phyloP scores from a whole-genome alignment of 306 rosid genomes.

The Rosa rugosa region DNA sequence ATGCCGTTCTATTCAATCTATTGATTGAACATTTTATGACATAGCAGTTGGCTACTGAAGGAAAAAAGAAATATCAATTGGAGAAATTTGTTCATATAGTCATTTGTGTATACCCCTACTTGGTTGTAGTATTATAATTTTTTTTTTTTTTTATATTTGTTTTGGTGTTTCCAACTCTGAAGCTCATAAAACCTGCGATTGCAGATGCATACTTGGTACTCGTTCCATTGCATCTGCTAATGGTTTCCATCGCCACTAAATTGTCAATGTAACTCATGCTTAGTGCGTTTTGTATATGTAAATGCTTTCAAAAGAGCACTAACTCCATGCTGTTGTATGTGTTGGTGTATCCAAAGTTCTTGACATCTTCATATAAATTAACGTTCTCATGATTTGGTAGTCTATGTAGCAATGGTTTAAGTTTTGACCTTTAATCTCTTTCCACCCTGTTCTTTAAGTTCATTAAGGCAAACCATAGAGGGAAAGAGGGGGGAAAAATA shows the following conservation, averaged over 20 bases:
- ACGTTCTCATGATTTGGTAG: background rate
- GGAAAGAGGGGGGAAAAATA: background rate
- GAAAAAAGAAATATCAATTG: background rate
- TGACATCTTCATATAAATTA: background rate
- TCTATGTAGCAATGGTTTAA: background rate
- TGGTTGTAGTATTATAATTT: background rate
- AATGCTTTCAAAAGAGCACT: background rate
- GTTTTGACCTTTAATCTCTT: background rate
- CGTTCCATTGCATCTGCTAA: background rate
- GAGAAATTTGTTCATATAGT: background rate
- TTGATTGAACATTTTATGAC: background rate
- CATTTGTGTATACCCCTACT: background rate
- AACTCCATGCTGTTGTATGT: background rate
- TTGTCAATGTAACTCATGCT: background rate
- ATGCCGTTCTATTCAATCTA: background rate
- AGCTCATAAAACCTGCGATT: background rate
- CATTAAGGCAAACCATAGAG: background rate
- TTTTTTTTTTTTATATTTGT: too few species aligned
- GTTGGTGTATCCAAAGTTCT: background rate
- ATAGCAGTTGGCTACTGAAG: background rate
- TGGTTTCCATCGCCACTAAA: background rate
- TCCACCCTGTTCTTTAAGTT: background rate
- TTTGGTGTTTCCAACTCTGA: background rate
- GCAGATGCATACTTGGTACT: too few species aligned
- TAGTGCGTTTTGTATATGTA: background rate